Conservation (phyloP, 176 grass and related monocot species). For the Hordeum marinum region DNA sequence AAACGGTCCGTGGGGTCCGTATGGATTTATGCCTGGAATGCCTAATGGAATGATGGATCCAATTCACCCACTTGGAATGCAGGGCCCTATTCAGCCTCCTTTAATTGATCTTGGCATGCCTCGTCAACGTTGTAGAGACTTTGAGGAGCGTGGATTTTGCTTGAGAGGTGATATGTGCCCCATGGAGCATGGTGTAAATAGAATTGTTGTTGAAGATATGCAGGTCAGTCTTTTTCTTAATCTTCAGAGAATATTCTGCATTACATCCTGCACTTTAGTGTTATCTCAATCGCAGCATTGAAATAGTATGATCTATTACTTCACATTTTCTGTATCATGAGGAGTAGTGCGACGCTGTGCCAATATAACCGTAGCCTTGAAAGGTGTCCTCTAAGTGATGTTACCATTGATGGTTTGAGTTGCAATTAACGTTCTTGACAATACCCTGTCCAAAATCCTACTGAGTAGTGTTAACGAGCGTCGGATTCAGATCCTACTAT, state of each 20-base stretch:
- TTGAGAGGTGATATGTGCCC: slow-evolving; percentile 98
- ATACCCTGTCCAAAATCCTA: neutral
- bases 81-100: slow-evolving; percentile 61
- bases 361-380: slow-evolving; percentile 8
- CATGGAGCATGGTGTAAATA: slow-evolving; percentile 98
- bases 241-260: slow-evolving; percentile 22
- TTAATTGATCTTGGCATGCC: slow-evolving; percentile 82
- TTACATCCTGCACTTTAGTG: slow-evolving; percentile 24
- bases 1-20: slow-evolving; percentile 75
- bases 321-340: slow-evolving; percentile 15
- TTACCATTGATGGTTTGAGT: slow-evolving; percentile 15
- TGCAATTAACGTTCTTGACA: neutral
- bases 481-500: neutral
- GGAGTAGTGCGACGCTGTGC: neutral
- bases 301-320: slow-evolving; percentile 13
- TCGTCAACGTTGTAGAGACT: slow-evolving; percentile 91
- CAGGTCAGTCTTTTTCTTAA: slow-evolving; percentile 63
- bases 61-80: slow-evolving; percentile 73
- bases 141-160: slow-evolving; percentile 95
- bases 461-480: neutral
- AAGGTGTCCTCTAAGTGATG: neutral
- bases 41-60: slow-evolving; percentile 82
- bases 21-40: slow-evolving; percentile 90
- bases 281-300: slow-evolving; percentile 1
- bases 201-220: slow-evolving; percentile 97